Evolutionary conservation across 257 asterid species (phyloP).

Genomic region (Phtheirospermum japonicum): DNA sequence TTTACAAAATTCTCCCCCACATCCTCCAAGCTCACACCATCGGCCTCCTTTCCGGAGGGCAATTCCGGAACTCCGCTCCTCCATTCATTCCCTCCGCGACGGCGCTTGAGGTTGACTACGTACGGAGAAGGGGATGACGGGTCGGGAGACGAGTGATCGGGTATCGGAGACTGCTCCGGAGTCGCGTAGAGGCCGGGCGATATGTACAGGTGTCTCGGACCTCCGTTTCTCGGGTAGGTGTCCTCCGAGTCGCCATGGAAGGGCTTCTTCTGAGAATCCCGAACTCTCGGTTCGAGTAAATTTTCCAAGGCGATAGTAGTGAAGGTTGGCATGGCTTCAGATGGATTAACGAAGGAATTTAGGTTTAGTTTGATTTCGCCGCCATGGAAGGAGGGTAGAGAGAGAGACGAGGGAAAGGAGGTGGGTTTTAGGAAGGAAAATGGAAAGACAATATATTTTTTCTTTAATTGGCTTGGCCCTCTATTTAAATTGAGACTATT

Average conservation of each 20-base stretch:
- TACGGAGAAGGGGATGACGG: conserved; percentile 72
- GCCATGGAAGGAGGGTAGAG: conserved; percentile 22
- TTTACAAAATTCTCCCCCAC: conserved; percentile 28
- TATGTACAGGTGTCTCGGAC: conserved; percentile 59
- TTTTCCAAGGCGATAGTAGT: conserved; percentile 50
- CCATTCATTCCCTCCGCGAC: conserved; percentile 41
- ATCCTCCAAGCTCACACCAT: conserved; percentile 23
- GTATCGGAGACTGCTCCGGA: conserved; percentile 74
- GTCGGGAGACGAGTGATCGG: conserved; percentile 39
- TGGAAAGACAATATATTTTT: neutral
- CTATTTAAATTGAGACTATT: too few relatives aligned
- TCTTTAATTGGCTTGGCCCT: too few relatives aligned
- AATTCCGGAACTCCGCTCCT: conserved; percentile 31
- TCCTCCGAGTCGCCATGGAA: conserved; percentile 12
- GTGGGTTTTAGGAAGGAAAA: conserved; percentile 25
- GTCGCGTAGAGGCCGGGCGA: conserved; percentile 71
- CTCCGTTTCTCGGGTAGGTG: conserved; percentile 23
- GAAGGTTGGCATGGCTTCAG: conserved; percentile 53
- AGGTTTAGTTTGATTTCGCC: conserved; percentile 23
- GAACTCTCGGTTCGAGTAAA: conserved; percentile 53
- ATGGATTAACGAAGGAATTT: neutral
- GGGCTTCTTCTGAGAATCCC: conserved; percentile 38
- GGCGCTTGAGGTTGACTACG: conserved; percentile 73
- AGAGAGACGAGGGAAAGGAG: neutral
- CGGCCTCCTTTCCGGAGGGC: conserved; percentile 22